Evolutionary conservation across 768 basidiomycete species (phyloP).

Genomic region (Crassisporium funariophilum): DNA sequence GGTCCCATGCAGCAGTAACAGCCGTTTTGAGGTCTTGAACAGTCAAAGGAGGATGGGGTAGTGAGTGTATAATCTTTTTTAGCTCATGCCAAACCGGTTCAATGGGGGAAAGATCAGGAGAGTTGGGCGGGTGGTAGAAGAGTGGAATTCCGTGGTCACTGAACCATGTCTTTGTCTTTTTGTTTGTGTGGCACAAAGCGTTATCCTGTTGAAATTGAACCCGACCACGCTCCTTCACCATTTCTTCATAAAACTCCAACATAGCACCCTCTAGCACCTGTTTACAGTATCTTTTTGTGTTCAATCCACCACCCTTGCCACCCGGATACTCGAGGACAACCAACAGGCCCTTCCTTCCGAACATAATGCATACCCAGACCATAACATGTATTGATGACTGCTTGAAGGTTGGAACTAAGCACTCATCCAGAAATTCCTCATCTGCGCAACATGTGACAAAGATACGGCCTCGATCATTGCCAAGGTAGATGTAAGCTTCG

Average conservation of each 20-base stretch:
- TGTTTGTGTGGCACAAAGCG: constrained; percentile 23
- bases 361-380: constrained; percentile 33
- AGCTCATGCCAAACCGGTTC: constrained; percentile 35
- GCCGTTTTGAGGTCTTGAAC: constrained; percentile 17
- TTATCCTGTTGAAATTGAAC: constrained; percentile 30
- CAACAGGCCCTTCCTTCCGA: constrained; percentile 26
- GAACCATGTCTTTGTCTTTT: constrained; percentile 25
- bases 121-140: constrained; percentile 31
- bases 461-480: constrained; percentile 18
- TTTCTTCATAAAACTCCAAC: constrained; percentile 18
- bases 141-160: constrained; percentile 18
- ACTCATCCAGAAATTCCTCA: constrained; percentile 25
- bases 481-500: constrained; percentile 26
- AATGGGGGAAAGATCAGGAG: constrained; percentile 35
- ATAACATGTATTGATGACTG: constrained; percentile 28
- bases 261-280: constrained; percentile 28
- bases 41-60: constrained; percentile 18
- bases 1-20: constrained; percentile 21
- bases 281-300: constrained; percentile 20
- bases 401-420: constrained; percentile 26
- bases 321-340: constrained; percentile 30
- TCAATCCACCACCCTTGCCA: constrained; percentile 27
- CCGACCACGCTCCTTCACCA: constrained; percentile 9
- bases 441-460: constrained; percentile 24
- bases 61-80: constrained; percentile 21